A percentile compares a stretch with the other conserved stretches of the same genome.
Evolutionary conservation across 2,329 filamentous ascomycete species (phyloP).

Genomic region (Chaetothyriales sp.): DNA sequence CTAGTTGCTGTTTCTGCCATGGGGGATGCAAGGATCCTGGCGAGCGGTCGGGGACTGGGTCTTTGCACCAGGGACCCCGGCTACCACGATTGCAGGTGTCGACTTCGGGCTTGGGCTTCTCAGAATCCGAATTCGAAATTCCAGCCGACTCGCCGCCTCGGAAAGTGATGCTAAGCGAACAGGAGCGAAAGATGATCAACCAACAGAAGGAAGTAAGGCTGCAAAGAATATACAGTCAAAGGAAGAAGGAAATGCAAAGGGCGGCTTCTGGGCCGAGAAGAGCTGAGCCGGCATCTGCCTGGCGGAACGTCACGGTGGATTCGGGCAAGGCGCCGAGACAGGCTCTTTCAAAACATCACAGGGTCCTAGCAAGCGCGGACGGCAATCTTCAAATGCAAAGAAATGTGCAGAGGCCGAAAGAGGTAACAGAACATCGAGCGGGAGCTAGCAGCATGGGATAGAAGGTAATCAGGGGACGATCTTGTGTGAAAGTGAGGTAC

Average conservation of each 20-base stretch:
- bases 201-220: slow-evolving; percentile 15
- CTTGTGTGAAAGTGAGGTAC: background rate
- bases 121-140: slow-evolving; percentile 17
- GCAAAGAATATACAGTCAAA: slow-evolving; percentile 7
- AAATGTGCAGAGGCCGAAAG: background rate
- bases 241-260: slow-evolving; percentile 1
- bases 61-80: slow-evolving; percentile 6
- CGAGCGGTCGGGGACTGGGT: background rate
- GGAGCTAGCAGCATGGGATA: background rate
- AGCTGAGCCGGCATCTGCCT: background rate
- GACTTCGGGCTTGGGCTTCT: slow-evolving; percentile 17
- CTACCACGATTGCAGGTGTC: slow-evolving; percentile 17
- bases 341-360: background rate
- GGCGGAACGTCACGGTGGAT: background rate
- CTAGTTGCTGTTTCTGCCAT: slow-evolving; percentile 16
- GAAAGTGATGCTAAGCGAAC: slow-evolving; percentile 18
- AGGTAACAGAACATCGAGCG: background rate
- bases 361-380: background rate
- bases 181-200: slow-evolving; percentile 16
- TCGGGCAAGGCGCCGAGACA: background rate
- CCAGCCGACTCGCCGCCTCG: slow-evolving; percentile 14
- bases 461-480: background rate
- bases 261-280: background rate
- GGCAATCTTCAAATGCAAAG: background rate
- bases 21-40: slow-evolving; percentile 3